Evolutionary conservation across 2,329 filamentous ascomycete species (phyloP).

Genomic region (Colletotrichum abscissum): DNA sequence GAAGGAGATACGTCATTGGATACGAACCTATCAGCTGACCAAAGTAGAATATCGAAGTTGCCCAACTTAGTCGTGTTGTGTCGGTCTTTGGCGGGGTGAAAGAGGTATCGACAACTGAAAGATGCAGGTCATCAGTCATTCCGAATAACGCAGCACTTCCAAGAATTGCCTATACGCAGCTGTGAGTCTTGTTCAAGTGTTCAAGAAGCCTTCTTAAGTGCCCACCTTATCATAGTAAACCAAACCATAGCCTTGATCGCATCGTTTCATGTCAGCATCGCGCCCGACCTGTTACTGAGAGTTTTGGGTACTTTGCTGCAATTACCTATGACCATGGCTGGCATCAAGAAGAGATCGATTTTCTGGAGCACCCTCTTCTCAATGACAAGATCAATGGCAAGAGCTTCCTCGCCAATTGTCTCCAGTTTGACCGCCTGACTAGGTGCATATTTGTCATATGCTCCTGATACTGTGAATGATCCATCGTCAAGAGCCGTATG

Average conservation of each 20-base stretch:
- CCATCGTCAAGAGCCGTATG: not conserved
- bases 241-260: constrained; percentile 44
- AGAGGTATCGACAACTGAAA: constrained; percentile 65
- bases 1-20: constrained; percentile 77
- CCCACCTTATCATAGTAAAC: constrained; percentile 58
- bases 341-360: constrained; percentile 75
- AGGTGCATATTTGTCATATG: not conserved
- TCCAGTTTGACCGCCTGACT: not conserved
- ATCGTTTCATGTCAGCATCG: not conserved
- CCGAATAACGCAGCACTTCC: constrained; percentile 80
- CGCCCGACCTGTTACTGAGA: too few species aligned
- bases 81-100: constrained; percentile 53
- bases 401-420: constrained; percentile 57
- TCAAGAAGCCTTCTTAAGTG: not conserved
- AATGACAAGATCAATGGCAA: constrained; percentile 66
- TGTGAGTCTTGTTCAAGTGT: not conserved
- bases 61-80: constrained; percentile 79
- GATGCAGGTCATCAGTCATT: constrained; percentile 76
- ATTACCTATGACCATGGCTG: constrained; percentile 69
- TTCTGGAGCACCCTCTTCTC: constrained; percentile 71
- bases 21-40: constrained; percentile 81
- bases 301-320: too few species aligned
- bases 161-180: constrained; percentile 66
- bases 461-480: not conserved
- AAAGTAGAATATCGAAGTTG: constrained; percentile 84